phyloP scores from a whole-genome alignment of 768 basidiomycete genomes.

The Rhizopogon vesiculosus region DNA sequence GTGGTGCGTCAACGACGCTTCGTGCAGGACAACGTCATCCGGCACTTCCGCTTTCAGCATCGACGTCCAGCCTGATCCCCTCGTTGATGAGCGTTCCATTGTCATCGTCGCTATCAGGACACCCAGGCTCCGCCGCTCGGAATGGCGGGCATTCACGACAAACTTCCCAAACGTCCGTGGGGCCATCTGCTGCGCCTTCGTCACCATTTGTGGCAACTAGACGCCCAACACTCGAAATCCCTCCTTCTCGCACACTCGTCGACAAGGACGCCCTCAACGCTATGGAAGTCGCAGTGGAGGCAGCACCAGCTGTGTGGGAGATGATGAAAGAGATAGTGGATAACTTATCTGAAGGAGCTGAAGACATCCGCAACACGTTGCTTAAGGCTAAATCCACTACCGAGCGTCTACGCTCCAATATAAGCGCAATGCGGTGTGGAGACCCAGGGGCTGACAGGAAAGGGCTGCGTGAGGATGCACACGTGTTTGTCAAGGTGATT shows the following conservation, averaged over 20 bases:
- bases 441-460: slow-evolving; percentile 52
- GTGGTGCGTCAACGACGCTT: slow-evolving; percentile 25
- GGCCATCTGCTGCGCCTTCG: slow-evolving; percentile 34
- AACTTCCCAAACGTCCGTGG: slow-evolving; percentile 38
- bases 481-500: slow-evolving; percentile 75
- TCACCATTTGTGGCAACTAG: slow-evolving; percentile 20
- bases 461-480: slow-evolving; percentile 71
- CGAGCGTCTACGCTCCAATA: slow-evolving; percentile 51
- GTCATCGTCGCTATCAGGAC: slow-evolving; percentile 12
- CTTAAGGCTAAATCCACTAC: slow-evolving; percentile 63
- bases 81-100: slow-evolving; percentile 4
- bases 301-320: slow-evolving; percentile 80
- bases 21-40: slow-evolving; percentile 49
- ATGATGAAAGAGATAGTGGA: slow-evolving; percentile 73
- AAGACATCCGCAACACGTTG: slow-evolving; percentile 51
- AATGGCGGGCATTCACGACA: slow-evolving; percentile 35
- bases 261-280: slow-evolving; percentile 78
- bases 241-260: slow-evolving; percentile 58
- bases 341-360: slow-evolving; percentile 45
- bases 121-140: slow-evolving; percentile 6
- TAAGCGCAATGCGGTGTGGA: slow-evolving; percentile 54
- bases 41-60: slow-evolving; percentile 31
- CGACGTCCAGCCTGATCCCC: slow-evolving; percentile 14
- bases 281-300: slow-evolving; percentile 72
- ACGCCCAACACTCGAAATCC: slow-evolving; percentile 40